Evolutionary conservation across 2,329 filamentous ascomycete species (phyloP).

Genomic region (Colletotrichum tofieldiae): DNA sequence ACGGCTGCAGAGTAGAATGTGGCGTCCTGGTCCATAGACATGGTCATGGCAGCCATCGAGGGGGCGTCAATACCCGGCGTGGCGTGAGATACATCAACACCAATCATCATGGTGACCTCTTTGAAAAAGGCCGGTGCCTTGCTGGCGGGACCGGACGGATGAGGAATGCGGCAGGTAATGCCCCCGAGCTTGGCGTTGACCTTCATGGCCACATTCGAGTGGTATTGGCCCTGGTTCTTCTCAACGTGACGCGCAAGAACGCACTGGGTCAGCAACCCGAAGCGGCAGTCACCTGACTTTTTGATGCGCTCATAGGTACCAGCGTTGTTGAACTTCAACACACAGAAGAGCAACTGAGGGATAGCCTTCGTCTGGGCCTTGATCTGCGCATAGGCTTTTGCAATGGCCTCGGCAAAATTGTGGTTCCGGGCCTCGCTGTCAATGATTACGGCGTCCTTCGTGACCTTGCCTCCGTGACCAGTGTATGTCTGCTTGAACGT

Average conservation of each 20-base stretch:
- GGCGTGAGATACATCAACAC: slow-evolving; percentile 91
- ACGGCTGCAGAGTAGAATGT: slow-evolving; percentile 85
- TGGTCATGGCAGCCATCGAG: slow-evolving; percentile 90
- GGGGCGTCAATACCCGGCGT: slow-evolving; percentile 76
- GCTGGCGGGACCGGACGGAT: slow-evolving; percentile 40
- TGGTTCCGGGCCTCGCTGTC: slow-evolving; percentile 48
- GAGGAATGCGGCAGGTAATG: slow-evolving; percentile 70
- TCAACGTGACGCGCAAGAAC: slow-evolving; percentile 80
- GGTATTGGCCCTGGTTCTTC: slow-evolving; percentile 84
- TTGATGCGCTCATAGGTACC: slow-evolving; percentile 88
- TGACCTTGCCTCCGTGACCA: slow-evolving; percentile 63
- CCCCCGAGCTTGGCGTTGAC: slow-evolving; percentile 97
- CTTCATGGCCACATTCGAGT: slow-evolving; percentile 96
- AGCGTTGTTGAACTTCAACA: slow-evolving; percentile 80
- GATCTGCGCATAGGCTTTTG: slow-evolving; percentile 68
- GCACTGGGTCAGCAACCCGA: slow-evolving; percentile 87
- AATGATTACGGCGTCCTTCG: slow-evolving; percentile 52
- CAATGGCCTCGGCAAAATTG: slow-evolving; percentile 67
- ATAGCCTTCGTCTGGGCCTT: slow-evolving; percentile 67
- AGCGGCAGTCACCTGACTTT: slow-evolving; percentile 89
- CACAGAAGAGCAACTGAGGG: slow-evolving; percentile 85
- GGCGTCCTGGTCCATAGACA: slow-evolving; percentile 80
- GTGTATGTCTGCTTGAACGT: slow-evolving; percentile 63
- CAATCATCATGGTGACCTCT: slow-evolving; percentile 73
- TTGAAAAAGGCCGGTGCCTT: slow-evolving; percentile 56